Percentiles rank a stretch among this genome's conserved stretches.
Conservation (phyloP, 1,139 yeast species). For the Magnusiomyces magnusii region DNA sequence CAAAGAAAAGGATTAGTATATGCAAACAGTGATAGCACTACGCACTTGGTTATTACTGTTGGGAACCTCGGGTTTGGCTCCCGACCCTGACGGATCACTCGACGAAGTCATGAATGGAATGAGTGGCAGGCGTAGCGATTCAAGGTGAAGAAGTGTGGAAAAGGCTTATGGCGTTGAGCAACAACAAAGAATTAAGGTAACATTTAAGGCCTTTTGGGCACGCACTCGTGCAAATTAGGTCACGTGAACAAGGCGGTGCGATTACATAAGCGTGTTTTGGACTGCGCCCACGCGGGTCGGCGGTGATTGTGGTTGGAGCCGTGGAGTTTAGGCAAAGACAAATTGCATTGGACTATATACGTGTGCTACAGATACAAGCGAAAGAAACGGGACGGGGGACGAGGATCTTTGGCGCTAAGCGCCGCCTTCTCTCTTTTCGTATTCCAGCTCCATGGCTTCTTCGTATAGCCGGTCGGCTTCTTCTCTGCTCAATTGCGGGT, state of each 20-base stretch:
- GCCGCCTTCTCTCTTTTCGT: conserved; percentile 2
- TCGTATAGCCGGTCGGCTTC: conserved; percentile 1
- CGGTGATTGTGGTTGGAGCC: neutral
- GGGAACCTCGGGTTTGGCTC: neutral
- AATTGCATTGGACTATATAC: too few species aligned
- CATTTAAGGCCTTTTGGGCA: neutral
- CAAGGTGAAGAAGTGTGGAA: too few species aligned
- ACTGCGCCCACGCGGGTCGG: neutral
- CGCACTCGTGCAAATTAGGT: neutral
- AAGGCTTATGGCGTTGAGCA: too few species aligned
- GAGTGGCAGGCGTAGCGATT: too few species aligned
- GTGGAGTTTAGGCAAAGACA: neutral
- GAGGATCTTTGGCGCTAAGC: neutral
- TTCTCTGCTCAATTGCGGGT: neutral
- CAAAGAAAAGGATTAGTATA: too few species aligned
- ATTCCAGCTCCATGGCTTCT: conserved; percentile 2
- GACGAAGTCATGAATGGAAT: neutral
- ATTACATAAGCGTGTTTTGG: neutral
- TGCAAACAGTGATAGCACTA: too few species aligned
- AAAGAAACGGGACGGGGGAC: too few species aligned
- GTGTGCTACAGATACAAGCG: too few species aligned
- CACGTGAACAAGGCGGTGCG: neutral
- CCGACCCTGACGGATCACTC: neutral
- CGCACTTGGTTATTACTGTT: neutral
- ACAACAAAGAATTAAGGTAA: neutral